Percentiles rank a stretch among this genome's conserved stretches.
These are phyloP conservation scores for Fusarium stilboides DNA, from an alignment of 2,329 filamentous ascomycete species.

Conservation along the genomic window DNA sequence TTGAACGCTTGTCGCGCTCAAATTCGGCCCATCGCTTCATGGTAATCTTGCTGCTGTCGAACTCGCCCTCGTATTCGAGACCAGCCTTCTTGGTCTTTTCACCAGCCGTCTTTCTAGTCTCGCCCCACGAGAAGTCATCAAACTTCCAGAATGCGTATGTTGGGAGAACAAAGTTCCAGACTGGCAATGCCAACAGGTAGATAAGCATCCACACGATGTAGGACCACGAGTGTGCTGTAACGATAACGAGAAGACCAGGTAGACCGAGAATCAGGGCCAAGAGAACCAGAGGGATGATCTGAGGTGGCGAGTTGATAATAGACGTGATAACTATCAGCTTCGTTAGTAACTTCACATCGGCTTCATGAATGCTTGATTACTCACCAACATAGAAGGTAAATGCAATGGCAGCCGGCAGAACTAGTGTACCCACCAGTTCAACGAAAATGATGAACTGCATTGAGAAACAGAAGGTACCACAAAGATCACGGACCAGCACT, in stretches of 20 bases:
- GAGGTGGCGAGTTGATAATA: conserved; percentile 81
- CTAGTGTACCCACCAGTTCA: conserved; percentile 93
- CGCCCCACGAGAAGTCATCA: conserved; percentile 99
- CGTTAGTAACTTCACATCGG: conserved; percentile 17
- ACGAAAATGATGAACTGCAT: conserved; percentile 99
- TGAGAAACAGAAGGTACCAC: conserved; percentile 99
- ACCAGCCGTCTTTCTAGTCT: conserved; percentile 94
- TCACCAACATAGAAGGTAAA: conserved; percentile 97
- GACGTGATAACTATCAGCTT: conserved; percentile 80
- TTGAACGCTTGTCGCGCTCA: conserved; percentile 75
- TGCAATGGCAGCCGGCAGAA: conserved; percentile 94
- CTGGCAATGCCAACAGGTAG: conserved; percentile 90
- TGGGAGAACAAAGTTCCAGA: conserved; percentile 98
- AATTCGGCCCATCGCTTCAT: conserved; percentile 99
- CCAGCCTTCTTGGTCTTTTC: conserved; percentile 91
- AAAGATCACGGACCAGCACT: conserved; percentile 93
- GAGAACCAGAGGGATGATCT: conserved; percentile 91
- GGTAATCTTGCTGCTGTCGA: conserved; percentile 98
- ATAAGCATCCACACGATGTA: conserved; percentile 98
- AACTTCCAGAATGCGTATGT: conserved; percentile 99
- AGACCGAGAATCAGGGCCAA: conserved; percentile 93
- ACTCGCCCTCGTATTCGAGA: conserved; percentile 92
- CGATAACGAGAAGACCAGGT: conserved; percentile 89
- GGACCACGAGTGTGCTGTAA: conserved; percentile 92
- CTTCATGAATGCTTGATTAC: conserved; percentile 54